Percentiles rank a stretch among this genome's conserved stretches.
Conservation (phyloP, 1,284 basidiomycete genomes). For the Microbotryum lychnidis-dioicae region DNA sequence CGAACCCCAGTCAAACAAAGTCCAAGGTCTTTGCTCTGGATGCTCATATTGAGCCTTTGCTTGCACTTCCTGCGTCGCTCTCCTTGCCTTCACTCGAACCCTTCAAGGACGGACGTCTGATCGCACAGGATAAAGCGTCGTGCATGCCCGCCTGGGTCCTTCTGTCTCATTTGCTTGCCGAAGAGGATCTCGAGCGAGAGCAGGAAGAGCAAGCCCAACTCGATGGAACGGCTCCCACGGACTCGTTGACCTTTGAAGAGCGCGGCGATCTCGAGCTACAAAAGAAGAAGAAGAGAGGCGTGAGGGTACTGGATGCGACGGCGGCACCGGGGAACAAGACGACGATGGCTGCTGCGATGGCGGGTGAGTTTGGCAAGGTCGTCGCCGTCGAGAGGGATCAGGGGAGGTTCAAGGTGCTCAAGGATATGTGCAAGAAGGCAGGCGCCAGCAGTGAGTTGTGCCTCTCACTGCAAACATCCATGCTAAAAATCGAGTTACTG, state of each 20-base stretch:
- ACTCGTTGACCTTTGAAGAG: conserved; percentile 38
- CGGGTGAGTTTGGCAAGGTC: conserved; percentile 71
- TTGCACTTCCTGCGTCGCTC: conserved; percentile 48
- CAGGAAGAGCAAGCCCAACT: not conserved
- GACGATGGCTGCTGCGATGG: conserved; percentile 79
- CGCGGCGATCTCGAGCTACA: conserved; percentile 1
- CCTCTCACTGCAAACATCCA: not conserved
- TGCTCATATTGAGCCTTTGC: conserved; percentile 55
- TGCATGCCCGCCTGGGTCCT: conserved; percentile 89
- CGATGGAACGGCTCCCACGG: conserved; percentile 2
- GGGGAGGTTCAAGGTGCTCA: conserved; percentile 67
- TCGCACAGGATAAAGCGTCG: conserved; percentile 94
- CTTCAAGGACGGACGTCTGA: conserved; percentile 68
- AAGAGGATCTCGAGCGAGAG: conserved; percentile 30
- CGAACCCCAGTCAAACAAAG: conserved; percentile 27
- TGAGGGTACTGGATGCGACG: conserved; percentile 77
- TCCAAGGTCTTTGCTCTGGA: conserved; percentile 62
- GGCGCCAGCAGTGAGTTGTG: conserved; percentile 52
- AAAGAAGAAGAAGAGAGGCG: conserved; percentile 14
- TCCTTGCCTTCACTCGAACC: conserved; percentile 35
- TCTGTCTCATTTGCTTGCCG: conserved; percentile 43
- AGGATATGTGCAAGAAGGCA: conserved; percentile 70
- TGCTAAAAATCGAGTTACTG: too few species aligned
- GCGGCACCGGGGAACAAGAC: conserved; percentile 99
- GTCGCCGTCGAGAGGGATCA: conserved; percentile 79